Percentiles rank a stretch among this genome's conserved stretches.
Evolutionary conservation across 495 filamentous ascomycete species (phyloP).

Genomic region (Penicillium ochrochloron): DNA sequence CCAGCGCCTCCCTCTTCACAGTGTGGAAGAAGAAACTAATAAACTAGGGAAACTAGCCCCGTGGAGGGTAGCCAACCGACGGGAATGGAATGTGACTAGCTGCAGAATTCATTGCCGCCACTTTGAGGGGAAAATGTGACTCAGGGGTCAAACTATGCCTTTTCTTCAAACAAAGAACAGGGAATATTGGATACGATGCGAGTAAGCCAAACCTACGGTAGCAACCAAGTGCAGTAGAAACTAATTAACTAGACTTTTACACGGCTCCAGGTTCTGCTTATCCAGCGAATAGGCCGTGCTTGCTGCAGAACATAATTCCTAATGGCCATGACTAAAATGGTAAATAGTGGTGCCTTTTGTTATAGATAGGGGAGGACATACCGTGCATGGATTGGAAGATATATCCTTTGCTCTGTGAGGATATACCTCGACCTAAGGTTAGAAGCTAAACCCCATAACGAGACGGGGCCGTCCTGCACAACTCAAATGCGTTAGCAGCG

Average conservation of each 20-base stretch:
- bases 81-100: slow-evolving; percentile 34
- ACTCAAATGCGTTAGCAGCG: not conserved
- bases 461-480: not conserved
- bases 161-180: slow-evolving; percentile 9
- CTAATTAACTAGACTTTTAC: not conserved
- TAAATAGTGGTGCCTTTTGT: no score
- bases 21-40: slow-evolving; percentile 16
- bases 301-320: not conserved
- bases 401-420: not conserved
- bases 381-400: not conserved
- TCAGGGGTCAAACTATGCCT: slow-evolving; percentile 24
- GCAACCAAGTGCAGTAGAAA: not conserved
- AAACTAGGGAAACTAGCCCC: slow-evolving; percentile 22
- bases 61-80: slow-evolving; percentile 17
- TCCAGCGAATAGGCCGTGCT: not conserved
- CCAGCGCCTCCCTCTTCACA: slow-evolving; percentile 4
- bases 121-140: slow-evolving; percentile 24
- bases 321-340: no score
- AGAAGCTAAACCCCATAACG: not conserved
- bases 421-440: no score
- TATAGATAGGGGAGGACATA: no score
- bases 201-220: not conserved
- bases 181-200: not conserved
- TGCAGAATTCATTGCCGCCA: slow-evolving; percentile 31
- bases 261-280: not conserved